Evolutionary conservation across 345 rosid genomes (phyloP).

Genomic region (Eucalyptus paniculata): DNA sequence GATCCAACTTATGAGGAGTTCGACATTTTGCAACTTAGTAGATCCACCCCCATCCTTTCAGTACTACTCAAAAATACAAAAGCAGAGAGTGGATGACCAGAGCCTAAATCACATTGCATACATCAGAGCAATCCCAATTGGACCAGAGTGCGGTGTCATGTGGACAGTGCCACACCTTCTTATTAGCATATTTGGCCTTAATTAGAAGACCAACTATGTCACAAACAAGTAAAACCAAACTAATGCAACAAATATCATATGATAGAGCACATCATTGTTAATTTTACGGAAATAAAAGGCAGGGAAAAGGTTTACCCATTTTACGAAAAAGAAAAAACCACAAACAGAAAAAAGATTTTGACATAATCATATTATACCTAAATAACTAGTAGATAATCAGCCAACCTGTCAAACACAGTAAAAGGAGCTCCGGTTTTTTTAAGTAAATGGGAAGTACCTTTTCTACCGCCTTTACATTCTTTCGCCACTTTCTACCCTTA

Average conservation of each 20-base stretch:
- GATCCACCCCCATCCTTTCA: neutral
- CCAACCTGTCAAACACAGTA: neutral
- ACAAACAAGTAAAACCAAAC: neutral
- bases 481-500: slow-evolving; percentile 95
- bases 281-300: neutral
- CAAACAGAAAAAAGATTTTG: neutral
- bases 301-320: neutral
- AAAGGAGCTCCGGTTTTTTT: neutral
- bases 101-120: neutral
- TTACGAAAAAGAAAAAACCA: neutral
- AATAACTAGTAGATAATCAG: neutral
- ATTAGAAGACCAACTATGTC: neutral
- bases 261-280: neutral
- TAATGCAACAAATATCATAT: neutral
- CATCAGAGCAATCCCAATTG: neutral
- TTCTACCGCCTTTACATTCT: slow-evolving; percentile 90
- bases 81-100: neutral
- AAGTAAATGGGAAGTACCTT: slow-evolving; percentile 34
- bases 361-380: neutral
- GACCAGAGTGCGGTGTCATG: neutral
- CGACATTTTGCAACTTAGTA: neutral
- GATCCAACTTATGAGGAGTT: neutral
- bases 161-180: neutral
- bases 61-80: neutral
- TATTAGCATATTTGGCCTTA: neutral